Evolutionary conservation across 305 asterid species (phyloP).

Genomic region (Solanum hybrid): DNA sequence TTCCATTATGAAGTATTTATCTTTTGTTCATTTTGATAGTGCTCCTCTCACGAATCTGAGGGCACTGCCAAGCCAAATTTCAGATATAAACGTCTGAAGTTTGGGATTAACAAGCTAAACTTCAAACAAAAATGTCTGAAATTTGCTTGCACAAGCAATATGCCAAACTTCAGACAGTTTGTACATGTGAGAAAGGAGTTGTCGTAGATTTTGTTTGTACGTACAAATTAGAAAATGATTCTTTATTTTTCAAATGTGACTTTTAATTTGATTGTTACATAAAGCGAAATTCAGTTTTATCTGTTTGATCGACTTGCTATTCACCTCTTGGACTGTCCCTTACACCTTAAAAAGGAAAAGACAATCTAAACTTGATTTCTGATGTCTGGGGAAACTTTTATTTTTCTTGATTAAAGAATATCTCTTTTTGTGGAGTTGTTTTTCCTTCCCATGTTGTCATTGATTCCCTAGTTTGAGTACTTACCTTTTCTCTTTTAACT

Average conservation of each 20-base stretch:
- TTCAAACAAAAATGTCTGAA: background rate
- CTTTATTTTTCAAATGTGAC: background rate
- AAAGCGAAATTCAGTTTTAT: background rate
- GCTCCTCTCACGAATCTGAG: background rate
- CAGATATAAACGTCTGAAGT: background rate
- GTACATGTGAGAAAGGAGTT: background rate
- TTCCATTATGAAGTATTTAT: background rate
- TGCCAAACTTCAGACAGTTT: background rate
- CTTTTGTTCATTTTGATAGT: background rate
- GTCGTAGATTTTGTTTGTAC: background rate
- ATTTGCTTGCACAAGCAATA: background rate
- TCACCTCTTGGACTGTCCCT: background rate
- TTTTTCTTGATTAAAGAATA: background rate
- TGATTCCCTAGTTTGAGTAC: background rate
- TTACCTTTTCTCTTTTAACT: background rate
- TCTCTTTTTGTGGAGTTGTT: background rate
- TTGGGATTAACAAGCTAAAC: background rate
- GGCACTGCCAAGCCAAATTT: background rate
- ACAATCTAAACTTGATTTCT: background rate
- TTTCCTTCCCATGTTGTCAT: background rate
- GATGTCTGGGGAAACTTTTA: background rate
- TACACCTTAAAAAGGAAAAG: background rate
- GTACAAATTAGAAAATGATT: background rate
- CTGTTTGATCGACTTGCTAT: background rate
- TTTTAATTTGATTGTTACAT: background rate